Evolutionary conservation across 2,329 filamentous ascomycete genomes (phyloP).

Genomic region (Alternaria gansuensis): DNA sequence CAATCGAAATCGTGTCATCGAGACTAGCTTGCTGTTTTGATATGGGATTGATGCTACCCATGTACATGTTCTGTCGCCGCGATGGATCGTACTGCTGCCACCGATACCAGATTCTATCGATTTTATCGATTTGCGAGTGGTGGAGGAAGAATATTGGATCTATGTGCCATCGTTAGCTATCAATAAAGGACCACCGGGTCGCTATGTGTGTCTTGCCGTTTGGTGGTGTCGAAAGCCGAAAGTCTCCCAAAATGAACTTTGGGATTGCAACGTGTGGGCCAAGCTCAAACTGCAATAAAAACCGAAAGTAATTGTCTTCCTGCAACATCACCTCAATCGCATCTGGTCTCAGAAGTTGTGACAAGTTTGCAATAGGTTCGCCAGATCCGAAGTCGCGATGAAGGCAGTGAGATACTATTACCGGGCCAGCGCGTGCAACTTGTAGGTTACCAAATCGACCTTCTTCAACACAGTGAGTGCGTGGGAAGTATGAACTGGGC

Average conservation of each 20-base stretch:
- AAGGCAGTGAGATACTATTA: slow-evolving; percentile 34
- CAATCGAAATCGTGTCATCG: background rate
- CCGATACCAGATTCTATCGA: slow-evolving; percentile 43
- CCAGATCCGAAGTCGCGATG: slow-evolving; percentile 33
- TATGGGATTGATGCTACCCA: background rate
- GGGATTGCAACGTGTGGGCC: slow-evolving; percentile 43
- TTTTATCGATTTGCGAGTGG: slow-evolving; percentile 43
- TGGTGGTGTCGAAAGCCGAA: slow-evolving; percentile 39
- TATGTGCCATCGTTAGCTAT: background rate
- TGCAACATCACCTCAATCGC: background rate
- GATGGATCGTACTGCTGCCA: slow-evolving; percentile 33
- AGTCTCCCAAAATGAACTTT: slow-evolving; percentile 38
- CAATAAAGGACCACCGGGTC: background rate
- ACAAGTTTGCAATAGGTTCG: background rate
- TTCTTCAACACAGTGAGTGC: slow-evolving; percentile 28
- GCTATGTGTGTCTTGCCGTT: slow-evolving; percentile 25
- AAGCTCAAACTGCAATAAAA: slow-evolving; percentile 34
- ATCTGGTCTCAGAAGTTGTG: background rate
- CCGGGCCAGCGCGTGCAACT: slow-evolving; percentile 12
- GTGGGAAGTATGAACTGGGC: slow-evolving; percentile 8
- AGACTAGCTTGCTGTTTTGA: background rate
- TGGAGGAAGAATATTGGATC: slow-evolving; percentile 48
- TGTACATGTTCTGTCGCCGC: background rate
- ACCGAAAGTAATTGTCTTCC: slow-evolving; percentile 23
- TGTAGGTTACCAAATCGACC: slow-evolving; percentile 39